A percentile compares a stretch with the other conserved stretches of the same genome.
Evolutionary conservation across 441 rosid species (phyloP).

Genomic region (Populus hybrid): DNA sequence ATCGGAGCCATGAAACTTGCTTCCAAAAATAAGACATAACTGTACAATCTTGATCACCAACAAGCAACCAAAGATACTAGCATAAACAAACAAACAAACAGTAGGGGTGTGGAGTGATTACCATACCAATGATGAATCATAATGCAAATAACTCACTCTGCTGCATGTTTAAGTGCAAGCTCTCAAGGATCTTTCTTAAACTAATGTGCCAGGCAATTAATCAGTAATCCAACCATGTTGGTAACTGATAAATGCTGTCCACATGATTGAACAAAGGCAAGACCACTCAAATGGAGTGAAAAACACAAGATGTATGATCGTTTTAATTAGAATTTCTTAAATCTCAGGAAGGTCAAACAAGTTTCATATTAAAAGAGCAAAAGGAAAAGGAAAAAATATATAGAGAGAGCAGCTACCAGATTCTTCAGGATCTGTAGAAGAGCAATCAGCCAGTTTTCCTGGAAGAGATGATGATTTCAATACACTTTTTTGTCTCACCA

Average conservation of each 20-base stretch:
- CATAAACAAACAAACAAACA: neutral
- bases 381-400: constrained; percentile 2
- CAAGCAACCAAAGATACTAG: neutral
- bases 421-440: constrained; percentile 85
- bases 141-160: neutral
- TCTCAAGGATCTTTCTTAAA: neutral
- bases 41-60: constrained; percentile 3
- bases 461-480: constrained; percentile 90
- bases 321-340: neutral
- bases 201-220: neutral
- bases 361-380: constrained; percentile 1
- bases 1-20: neutral
- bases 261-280: neutral
- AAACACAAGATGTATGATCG: neutral
- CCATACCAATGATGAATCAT: neutral
- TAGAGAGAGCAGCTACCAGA: constrained; percentile 45
- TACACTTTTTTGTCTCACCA: constrained; percentile 86
- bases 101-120: neutral
- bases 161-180: neutral
- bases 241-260: neutral
- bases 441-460: constrained; percentile 93
- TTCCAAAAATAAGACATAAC: neutral
- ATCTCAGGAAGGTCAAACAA: neutral
- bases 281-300: neutral
- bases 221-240: neutral